Evolutionary conservation across 1,284 basidiomycete species (phyloP), one percentile per base, ranked within the genome.

Genomic region (Ceraceosorus guamensis): DNA sequence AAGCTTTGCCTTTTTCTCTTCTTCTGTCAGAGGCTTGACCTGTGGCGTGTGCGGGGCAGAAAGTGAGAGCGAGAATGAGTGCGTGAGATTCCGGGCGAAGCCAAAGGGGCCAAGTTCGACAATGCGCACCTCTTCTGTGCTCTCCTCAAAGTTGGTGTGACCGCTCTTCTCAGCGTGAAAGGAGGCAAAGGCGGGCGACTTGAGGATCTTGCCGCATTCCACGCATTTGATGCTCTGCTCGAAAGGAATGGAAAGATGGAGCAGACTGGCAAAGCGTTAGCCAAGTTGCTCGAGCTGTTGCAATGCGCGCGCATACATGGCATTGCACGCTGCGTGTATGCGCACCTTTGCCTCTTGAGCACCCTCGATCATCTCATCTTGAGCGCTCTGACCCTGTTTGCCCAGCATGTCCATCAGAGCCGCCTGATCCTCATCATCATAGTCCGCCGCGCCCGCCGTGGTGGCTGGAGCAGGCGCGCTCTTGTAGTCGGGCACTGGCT

Each of bases 121-220:
- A 24, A 1, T 24, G 24, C 24, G 24, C 24, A 24, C 24, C 82
- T 95, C 92, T 73, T 97, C 91, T 0, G 86, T 88, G 4, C 88
- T 91, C 76, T 98, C 92, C 73, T 93, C 91, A 66, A 96, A 96
- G 35, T 71, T 63, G 24, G 67, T 86, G 74, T 97, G 92, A 0
- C 92, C 92, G 62, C 86, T 88, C 79, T 91, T 92, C 77, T 95
- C 90, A 2, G 92, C 92, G 72, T 97, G 92, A 78, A 86, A 96
- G 67, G 87, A 88, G 16, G 92, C 92, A 10, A 93, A 80, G 1
- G 88, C 89, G 5, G 88, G 85, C 62, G 89, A 90, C 73, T 84
- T 85, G 81, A 76, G 67, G 31, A 65, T 50, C 54, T 75, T 76
- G 43, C 65, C 64, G 48, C 73, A 76, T 14, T 68, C 67, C 48